Evolutionary conservation across 2,329 filamentous ascomycete genomes (phyloP).

Genomic region (Aspergillus clavatus): DNA sequence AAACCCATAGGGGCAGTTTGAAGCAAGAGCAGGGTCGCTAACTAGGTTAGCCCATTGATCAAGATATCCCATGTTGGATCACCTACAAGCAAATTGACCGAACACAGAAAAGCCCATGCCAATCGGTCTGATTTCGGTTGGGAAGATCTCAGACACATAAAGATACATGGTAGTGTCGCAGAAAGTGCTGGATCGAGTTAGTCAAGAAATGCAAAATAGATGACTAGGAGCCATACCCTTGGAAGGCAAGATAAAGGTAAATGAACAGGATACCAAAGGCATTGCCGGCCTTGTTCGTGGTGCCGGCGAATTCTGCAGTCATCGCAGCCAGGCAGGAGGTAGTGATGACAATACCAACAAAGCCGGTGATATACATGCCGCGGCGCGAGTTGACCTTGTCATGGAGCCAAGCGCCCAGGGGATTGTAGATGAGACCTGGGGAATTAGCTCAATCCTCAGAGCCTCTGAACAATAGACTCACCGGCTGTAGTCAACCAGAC

Average conservation of each 20-base stretch:
- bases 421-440: slow-evolving; percentile 39
- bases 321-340: slow-evolving; percentile 39
- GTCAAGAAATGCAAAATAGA: background rate
- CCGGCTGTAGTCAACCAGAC: slow-evolving; percentile 45
- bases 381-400: slow-evolving; percentile 37
- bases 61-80: background rate
- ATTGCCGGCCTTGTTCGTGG: slow-evolving; percentile 38
- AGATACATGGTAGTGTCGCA: slow-evolving; percentile 47
- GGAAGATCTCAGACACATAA: slow-evolving; percentile 45
- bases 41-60: slow-evolving; percentile 1
- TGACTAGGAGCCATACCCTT: slow-evolving; percentile 31
- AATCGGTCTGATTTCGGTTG: slow-evolving; percentile 48
- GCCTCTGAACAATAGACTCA: slow-evolving; percentile 12
- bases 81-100: slow-evolving; percentile 43
- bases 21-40: slow-evolving; percentile 46
- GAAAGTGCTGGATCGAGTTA: slow-evolving; percentile 33
- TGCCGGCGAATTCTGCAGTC: slow-evolving; percentile 36
- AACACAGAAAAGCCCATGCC: slow-evolving; percentile 51
- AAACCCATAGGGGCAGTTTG: slow-evolving; percentile 46
- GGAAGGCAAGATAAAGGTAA: slow-evolving; percentile 47
- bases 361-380: slow-evolving; percentile 40
- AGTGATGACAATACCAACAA: slow-evolving; percentile 39
- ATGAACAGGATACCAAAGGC: slow-evolving; percentile 41
- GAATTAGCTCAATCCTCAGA: slow-evolving; percentile 5
- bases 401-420: slow-evolving; percentile 34